Evolutionary conservation across 306 rosid species (phyloP), one percentile per base, ranked within the genome.

Genomic region (Oemleria cerasiformis): DNA sequence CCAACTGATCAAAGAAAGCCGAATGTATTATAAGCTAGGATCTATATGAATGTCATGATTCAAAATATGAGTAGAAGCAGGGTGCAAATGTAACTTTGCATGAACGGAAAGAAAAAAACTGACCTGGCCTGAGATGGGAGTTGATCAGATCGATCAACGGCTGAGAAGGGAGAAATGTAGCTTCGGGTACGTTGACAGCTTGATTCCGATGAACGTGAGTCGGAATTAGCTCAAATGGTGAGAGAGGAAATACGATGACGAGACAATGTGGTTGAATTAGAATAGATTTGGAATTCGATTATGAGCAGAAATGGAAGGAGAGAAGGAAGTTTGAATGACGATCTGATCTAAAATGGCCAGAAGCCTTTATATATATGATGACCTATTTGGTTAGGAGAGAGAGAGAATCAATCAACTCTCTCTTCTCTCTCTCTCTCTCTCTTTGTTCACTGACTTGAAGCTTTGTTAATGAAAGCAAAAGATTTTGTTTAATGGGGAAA

Each of bases 301-400:
- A 6, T n/a, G n/a, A 19, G n/a, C 5, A 20, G 36, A 5, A 50
- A 50, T 36, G 34, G 11, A 50, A 11, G 58, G 36, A n/a, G 58
- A 30, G 6, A 14, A 67, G 8, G 14, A 45, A 15, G 44, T 1
- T 30, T 36, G 42, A 58, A 1, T 13, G 69, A 10, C 21, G 79
- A 81, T 81, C 82, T 73, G 76, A 77, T 63, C 79, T 43, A 47
- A 44, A 34, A 43, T 55, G 30, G 25, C 57, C 38, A 25, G n/a
- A 39, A n/a, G n/a, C n/a, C n/a, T n/a, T 39, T 63, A 12, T 56
- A 61, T 55, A 16, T 76, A 62, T 40, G 49, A 41, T 16, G 34
- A 41, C 15, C 36, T 25, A 44, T 56, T 56, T 25, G 23, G 56
- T 13, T 5, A 2, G n/a, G 16, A 8, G 30, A 58, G 59, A 54